Conservation (phyloP, 2,329 filamentous ascomycete genomes). For the Colletotrichum cuscutae region DNA sequence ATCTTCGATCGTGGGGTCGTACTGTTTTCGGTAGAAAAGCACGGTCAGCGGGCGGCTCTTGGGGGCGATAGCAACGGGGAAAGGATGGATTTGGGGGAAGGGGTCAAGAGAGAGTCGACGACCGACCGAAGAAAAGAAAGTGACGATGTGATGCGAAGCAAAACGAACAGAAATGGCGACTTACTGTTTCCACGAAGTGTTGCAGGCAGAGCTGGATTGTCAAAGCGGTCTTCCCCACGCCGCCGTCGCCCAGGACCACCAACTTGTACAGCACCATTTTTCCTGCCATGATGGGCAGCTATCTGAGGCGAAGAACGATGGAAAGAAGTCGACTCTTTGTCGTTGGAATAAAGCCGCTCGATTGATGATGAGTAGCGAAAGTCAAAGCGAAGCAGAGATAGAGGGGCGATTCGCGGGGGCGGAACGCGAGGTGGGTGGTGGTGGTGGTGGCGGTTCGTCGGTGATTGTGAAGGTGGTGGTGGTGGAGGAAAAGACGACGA, state of each 20-base stretch:
- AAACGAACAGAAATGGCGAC: constrained; percentile 43
- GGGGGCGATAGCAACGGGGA: constrained; percentile 33
- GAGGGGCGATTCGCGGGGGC: constrained; percentile 30
- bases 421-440: constrained; percentile 20
- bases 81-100: constrained; percentile 18
- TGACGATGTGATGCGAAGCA: not conserved
- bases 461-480: constrained; percentile 36
- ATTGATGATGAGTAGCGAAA: constrained; percentile 21
- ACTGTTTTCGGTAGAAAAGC: constrained; percentile 56
- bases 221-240: constrained; percentile 92
- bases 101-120: constrained; percentile 6
- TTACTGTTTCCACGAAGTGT: constrained; percentile 94
- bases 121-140: not conserved
- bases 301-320: constrained; percentile 34
- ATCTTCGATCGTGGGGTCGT: constrained; percentile 89
- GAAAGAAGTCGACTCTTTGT: constrained; percentile 26
- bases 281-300: constrained; percentile 74
- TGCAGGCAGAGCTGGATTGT: constrained; percentile 98
- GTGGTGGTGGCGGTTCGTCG: constrained; percentile 35
- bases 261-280: constrained; percentile 97
- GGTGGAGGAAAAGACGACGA: constrained; percentile 36
- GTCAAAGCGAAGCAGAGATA: constrained; percentile 15
- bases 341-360: constrained; percentile 11
- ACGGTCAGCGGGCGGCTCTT: constrained; percentile 32
- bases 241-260: constrained; percentile 94